Base-by-base conservation (phyloP, 805 yeast species). In the Blastobotrys chiropterorum region DNA sequence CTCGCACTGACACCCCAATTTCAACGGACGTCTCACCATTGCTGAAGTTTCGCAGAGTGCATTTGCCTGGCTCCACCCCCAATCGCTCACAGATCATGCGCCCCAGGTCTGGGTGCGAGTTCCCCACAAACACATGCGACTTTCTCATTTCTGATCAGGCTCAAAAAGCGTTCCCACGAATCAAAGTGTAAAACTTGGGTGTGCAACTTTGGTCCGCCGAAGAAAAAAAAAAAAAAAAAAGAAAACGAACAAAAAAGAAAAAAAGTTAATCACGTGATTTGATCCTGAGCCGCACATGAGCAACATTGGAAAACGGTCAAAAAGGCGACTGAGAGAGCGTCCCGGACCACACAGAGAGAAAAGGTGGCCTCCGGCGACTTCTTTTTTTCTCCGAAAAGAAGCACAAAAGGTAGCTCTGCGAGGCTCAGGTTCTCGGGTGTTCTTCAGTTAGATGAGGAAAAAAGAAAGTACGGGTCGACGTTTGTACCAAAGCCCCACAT, bases 11-110 rank as follows among this genome's bases (percentile, higher is more conserved):
- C 30, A 85, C 90, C 45, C 97, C 96, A 58, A 92, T 87, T 67
- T 87, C 96, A 46, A 95, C 97, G 44, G 95, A 86, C 2, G 99
- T 94, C 72, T 94, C 99, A 51, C 99, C 99, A 66, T 94, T 94
- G 57, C 97, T 86, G 71, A 94, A 94, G 70, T 90, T 90, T 70
- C 86, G 85, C 60, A 92, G 74, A 7, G 94, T 81, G 65, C 95
- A 88, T 26, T 96, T 95, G 26, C 97, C 98, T 8, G 96, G 90
- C 63, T 88, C 87, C 43, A 90, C 90, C 38, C 98, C 98, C 43
- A 94, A 74, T 50, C 90, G 77, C 54, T 87, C 88, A 71, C 99
- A 94, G 44, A 94, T 95, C 56, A 88, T 76, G 56, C 81, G 76
- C 40, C 99, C 99, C 61, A 94, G 77, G 66, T 90, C 96, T 13